These are phyloP conservation scores for Neofusicoccum ribis DNA, from an alignment of 2,329 filamentous ascomycete genomes.

Conservation along the genomic window DNA sequence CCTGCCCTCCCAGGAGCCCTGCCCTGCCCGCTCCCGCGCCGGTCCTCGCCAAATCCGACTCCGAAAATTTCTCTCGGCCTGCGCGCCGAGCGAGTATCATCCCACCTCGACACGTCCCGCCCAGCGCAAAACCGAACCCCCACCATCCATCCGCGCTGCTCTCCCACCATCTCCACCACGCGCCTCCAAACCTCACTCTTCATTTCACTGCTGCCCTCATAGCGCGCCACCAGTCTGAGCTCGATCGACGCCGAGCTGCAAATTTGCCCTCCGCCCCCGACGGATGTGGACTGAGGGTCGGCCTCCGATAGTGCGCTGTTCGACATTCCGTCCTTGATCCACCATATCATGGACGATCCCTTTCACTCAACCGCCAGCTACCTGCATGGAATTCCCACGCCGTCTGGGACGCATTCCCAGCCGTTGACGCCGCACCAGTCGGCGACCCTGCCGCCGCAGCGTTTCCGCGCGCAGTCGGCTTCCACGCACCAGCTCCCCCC, in stretches of 20 bases:
- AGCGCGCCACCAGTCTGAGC: slow-evolving; percentile 3
- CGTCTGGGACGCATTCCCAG: slow-evolving; percentile 20
- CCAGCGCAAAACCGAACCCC: slow-evolving; percentile 18
- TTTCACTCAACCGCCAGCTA: slow-evolving; percentile 17
- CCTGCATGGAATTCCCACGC: slow-evolving; percentile 19
- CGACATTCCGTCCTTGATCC: slow-evolving; percentile 8
- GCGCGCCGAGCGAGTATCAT: slow-evolving; percentile 19
- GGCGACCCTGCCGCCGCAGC: slow-evolving; percentile 18
- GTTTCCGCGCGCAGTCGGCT: slow-evolving; percentile 19
- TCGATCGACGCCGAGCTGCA: slow-evolving; percentile 17
- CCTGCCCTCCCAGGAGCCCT: not conserved
- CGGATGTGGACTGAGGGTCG: slow-evolving; percentile 18
- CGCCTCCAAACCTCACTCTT: not conserved
- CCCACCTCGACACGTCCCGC: slow-evolving; percentile 19
- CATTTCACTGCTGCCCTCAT: not conserved
- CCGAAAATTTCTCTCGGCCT: slow-evolving; percentile 21
- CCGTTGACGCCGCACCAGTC: slow-evolving; percentile 20
- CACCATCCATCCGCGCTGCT: slow-evolving; percentile 13
- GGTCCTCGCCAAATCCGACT: slow-evolving; percentile 17
- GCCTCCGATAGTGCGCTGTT: slow-evolving; percentile 9
- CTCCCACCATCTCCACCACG: slow-evolving; percentile 16
- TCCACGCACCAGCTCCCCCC: slow-evolving; percentile 21
- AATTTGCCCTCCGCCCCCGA: slow-evolving; percentile 9
- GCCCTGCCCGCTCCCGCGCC: slow-evolving; percentile 2
- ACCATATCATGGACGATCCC: slow-evolving; percentile 21